Base-by-base conservation (phyloP, 2,329 filamentous ascomycete species). In the Sporothrix inflata region DNA sequence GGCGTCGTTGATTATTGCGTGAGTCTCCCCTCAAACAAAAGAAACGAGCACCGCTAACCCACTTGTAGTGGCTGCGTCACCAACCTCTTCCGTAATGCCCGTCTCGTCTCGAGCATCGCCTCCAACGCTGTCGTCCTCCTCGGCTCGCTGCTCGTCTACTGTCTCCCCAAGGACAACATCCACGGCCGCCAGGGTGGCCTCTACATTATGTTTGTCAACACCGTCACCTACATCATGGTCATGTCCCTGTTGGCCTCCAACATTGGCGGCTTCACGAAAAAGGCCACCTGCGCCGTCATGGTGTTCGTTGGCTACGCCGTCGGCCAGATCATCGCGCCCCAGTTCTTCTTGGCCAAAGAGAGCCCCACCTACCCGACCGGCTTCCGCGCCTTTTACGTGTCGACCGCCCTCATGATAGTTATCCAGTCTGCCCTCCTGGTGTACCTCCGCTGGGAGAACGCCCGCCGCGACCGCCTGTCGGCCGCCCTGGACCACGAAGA, bases 241-340 rank as follows among this genome's bases (percentile, higher is more conserved):
- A 89, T 88, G 75, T 86, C 86, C 0, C 89, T 87, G 86, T 86
- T 86, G 2, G 83, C 86, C 0, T 87, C 88, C 73, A 90, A 90
- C 74, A 90, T 90, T 0, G 90, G 87, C 0, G 90, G 90, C 1
- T 89, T 92, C 77, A 92, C 90, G 0, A 92, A 92, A 80, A 88
- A 88, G 74, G 92, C 91, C 77, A 86, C 87, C 11, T 90, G 87
- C 0, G 91, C 89, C 0, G 89, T 86, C 14, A 83, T 91, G 7
- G 82, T 92, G 0, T 90, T 92, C 76, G 85, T 92, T 63, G 84
- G 85, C 1, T 91, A 88, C 84, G 87, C 87, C 47, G 81, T 84
- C 0, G 89, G 89, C 1, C 91, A 91, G 76, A 72, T 73, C 19
- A 70, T 72, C 21, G 47, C 72, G 42, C 72, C 72, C 4, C 72